A percentile compares a stretch with the other conserved stretches of the same genome.
phyloP scores from a whole-genome alignment of 169 alveolate species.

The Plasmodium malariae region DNA sequence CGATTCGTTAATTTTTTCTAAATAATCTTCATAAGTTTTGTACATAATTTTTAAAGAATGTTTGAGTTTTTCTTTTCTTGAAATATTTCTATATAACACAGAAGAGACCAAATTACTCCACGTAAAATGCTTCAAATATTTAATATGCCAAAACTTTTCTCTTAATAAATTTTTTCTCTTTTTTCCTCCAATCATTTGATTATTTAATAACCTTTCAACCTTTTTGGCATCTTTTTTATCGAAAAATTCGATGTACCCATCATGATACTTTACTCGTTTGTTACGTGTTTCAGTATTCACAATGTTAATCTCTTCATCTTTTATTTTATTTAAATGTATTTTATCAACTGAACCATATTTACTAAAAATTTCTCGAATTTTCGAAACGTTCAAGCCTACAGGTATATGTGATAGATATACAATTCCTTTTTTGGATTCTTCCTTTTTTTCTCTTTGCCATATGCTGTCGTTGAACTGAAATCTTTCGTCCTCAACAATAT shows the following conservation, averaged over 20 bases:
- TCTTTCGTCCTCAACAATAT: slow-evolving; percentile 20
- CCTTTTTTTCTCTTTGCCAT: slow-evolving; percentile 36
- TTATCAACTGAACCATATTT: slow-evolving; percentile 85
- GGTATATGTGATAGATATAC: slow-evolving; percentile 41
- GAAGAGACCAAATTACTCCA: slow-evolving; percentile 85
- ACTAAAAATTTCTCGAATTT: slow-evolving; percentile 84
- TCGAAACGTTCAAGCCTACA: slow-evolving; percentile 29
- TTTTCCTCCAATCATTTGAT: slow-evolving; percentile 92
- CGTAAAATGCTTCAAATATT: slow-evolving; percentile 91
- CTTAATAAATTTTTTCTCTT: slow-evolving; percentile 90
- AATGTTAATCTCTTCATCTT: slow-evolving; percentile 79
- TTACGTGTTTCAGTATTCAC: slow-evolving; percentile 73
- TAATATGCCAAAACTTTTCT: slow-evolving; percentile 94
- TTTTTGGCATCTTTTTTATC: slow-evolving; percentile 91
- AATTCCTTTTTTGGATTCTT: slow-evolving; percentile 56
- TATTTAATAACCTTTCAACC: slow-evolving; percentile 91
- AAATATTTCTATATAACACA: slow-evolving; percentile 29
- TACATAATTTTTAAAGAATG: slow-evolving; percentile 52
- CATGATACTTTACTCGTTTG: slow-evolving; percentile 82
- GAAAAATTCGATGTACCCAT: slow-evolving; percentile 94
- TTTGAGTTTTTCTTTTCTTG: slow-evolving; percentile 36
- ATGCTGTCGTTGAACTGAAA: slow-evolving; percentile 56
- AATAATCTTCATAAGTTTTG: slow-evolving; percentile 41
- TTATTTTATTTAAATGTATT: slow-evolving; percentile 82
- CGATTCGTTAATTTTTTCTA: slow-evolving; percentile 10